These are phyloP conservation scores for Arachnomyces sp. DNA, from an alignment of 2,329 filamentous ascomycete genomes.

Conservation along the genomic window DNA sequence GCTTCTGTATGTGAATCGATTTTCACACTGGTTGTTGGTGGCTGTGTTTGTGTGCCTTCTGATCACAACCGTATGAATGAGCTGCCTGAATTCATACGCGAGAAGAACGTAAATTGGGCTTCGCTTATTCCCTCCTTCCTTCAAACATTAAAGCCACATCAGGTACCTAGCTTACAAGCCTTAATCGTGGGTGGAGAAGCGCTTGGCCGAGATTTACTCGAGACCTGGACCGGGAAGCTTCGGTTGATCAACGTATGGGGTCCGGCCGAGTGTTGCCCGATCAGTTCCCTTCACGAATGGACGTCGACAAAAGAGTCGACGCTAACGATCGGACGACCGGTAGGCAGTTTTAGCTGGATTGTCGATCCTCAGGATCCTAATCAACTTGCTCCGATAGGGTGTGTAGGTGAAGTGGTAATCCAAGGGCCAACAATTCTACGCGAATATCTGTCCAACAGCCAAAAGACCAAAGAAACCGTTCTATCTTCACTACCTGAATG, in stretches of 20 bases:
- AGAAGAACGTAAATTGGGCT: constrained; percentile 46
- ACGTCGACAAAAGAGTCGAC: constrained; percentile 8
- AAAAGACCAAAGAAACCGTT: constrained; percentile 15
- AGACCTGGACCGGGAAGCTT: constrained; percentile 35
- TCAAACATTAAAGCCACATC: constrained; percentile 36
- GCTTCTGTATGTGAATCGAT: constrained; percentile 49
- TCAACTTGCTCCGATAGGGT: constrained; percentile 14
- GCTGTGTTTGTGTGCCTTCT: constrained; percentile 53
- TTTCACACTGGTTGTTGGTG: constrained; percentile 49
- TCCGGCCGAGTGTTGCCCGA: constrained; percentile 32
- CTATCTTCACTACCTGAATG: constrained; percentile 20
- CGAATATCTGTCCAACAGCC: constrained; percentile 20
- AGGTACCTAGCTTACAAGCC: constrained; percentile 38
- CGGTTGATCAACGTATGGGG: constrained; percentile 39
- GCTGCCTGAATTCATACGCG: constrained; percentile 43
- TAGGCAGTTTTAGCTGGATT: constrained; percentile 19
- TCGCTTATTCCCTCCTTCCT: constrained; percentile 56
- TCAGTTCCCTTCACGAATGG: constrained; percentile 25
- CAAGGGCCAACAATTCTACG: constrained; percentile 27
- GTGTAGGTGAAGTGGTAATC: constrained; percentile 35
- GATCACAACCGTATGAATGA: constrained; percentile 45
- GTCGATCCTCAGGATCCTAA: constrained; percentile 20
- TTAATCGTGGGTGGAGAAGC: constrained; percentile 42
- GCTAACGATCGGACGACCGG: constrained; percentile 11
- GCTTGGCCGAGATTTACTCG: constrained; percentile 33